Evolutionary conservation across 176 grass and related monocot species (phyloP).

Genomic region (Bromus sterilis): DNA sequence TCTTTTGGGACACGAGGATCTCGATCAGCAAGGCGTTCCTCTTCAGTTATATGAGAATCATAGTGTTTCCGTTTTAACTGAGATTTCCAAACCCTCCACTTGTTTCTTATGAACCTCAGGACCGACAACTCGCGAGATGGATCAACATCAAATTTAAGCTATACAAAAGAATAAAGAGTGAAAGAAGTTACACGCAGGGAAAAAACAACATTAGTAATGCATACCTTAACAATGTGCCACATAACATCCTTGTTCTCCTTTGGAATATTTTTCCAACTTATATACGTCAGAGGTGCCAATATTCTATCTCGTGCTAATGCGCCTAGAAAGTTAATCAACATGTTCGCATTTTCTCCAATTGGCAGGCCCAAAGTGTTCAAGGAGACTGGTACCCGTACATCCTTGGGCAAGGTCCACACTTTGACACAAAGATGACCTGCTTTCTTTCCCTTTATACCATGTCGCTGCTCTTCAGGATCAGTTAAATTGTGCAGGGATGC

Average conservation of each 20-base stretch:
- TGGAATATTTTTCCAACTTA: slow-evolving; percentile 15
- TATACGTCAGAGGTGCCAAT: slow-evolving; percentile 30
- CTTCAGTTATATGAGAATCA: slow-evolving; percentile 29
- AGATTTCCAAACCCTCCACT: slow-evolving; percentile 42
- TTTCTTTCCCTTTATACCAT: background rate
- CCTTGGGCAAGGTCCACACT: slow-evolving; percentile 30
- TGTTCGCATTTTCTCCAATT: slow-evolving; percentile 17
- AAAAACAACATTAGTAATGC: background rate
- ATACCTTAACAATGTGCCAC: slow-evolving; percentile 32
- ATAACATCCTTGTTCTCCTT: slow-evolving; percentile 22
- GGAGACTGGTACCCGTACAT: slow-evolving; percentile 10
- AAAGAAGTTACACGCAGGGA: background rate
- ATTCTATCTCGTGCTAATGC: slow-evolving; percentile 26
- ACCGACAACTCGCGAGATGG: background rate
- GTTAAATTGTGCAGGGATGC: background rate
- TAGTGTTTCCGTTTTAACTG: slow-evolving; percentile 19
- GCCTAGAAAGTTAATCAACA: slow-evolving; percentile 27
- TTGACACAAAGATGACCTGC: slow-evolving; percentile 11
- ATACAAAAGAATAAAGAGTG: slow-evolving; percentile 4
- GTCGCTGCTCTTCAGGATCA: background rate
- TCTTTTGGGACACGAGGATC: slow-evolving; percentile 22
- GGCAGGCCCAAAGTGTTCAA: slow-evolving; percentile 34
- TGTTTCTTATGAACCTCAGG: slow-evolving; percentile 11
- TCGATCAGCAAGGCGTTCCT: slow-evolving; percentile 29
- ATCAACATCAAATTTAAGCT: slow-evolving; percentile 30